phyloP scores from a whole-genome alignment of 2,329 filamentous ascomycete genomes.

The Aspergillus fructus region DNA sequence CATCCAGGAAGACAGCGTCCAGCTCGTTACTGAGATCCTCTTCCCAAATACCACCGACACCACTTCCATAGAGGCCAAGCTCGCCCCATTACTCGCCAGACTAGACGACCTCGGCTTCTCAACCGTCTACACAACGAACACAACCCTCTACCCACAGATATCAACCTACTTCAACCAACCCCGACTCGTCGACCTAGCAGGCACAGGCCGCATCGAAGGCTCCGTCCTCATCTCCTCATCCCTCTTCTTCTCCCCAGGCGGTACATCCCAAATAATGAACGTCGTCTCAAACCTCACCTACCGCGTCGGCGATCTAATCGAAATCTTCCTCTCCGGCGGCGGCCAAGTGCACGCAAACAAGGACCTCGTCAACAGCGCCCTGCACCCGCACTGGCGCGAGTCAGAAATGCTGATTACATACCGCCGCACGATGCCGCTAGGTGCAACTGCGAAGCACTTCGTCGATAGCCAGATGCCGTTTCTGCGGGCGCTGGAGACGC shows the following conservation, averaged over 20 bases:
- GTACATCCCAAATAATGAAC: background rate
- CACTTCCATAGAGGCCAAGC: accelerated
- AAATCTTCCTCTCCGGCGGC: background rate
- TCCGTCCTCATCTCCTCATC: background rate
- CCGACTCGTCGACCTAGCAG: background rate
- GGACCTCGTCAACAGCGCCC: background rate
- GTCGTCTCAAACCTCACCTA: background rate
- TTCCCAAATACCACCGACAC: background rate
- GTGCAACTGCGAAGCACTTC: background rate
- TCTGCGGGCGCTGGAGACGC: background rate
- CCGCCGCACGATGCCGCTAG: background rate
- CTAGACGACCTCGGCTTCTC: background rate
- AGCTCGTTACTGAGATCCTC: background rate
- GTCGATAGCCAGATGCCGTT: background rate
- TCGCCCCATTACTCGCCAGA: background rate
- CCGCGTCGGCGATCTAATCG: background rate
- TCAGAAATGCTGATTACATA: background rate
- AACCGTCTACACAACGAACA: background rate
- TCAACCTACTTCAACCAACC: background rate
- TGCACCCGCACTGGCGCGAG: background rate
- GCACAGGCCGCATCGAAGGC: background rate
- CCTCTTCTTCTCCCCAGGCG: background rate
- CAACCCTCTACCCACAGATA: background rate
- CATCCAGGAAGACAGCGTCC: background rate
- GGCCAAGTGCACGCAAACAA: background rate